Evolutionary conservation across 139 green algal species (phyloP).

Genomic region (Coelastrella sp.): DNA sequence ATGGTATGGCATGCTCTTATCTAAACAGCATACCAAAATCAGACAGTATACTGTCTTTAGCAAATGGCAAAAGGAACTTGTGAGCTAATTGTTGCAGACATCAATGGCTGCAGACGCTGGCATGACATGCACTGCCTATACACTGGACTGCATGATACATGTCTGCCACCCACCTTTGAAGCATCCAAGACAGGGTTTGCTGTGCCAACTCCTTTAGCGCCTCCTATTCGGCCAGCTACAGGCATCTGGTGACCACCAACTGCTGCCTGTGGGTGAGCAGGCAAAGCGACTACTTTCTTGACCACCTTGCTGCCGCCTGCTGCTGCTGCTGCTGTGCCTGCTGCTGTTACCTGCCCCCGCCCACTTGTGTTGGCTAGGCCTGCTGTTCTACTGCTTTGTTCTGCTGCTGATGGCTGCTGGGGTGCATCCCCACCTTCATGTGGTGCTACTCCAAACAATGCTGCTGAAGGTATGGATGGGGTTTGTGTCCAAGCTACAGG

Average conservation of each 20-base stretch:
- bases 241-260: constrained; percentile 63
- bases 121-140: too few species aligned
- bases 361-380: background rate
- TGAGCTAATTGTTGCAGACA: too few species aligned
- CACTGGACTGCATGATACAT: too few species aligned
- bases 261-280: constrained; percentile 7
- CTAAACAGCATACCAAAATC: too few species aligned
- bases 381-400: constrained; percentile 45
- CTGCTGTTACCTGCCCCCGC: background rate
- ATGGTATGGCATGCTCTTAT: too few species aligned
- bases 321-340: constrained; percentile 27
- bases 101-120: too few species aligned
- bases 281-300: constrained; percentile 15
- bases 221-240: constrained; percentile 47
- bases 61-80: too few species aligned
- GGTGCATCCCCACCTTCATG: constrained; percentile 9
- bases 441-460: constrained; percentile 33
- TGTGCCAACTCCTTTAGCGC: constrained; percentile 46
- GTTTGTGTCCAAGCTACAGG: constrained; percentile 71
- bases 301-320: background rate
- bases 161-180: too few species aligned
- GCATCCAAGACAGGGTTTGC: background rate
- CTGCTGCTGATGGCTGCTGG: background rate
- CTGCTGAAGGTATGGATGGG: constrained; percentile 7
- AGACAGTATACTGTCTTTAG: too few species aligned